Evolutionary conservation across 177 flowering plant species (phyloP).

Genomic region (Vitis hybrid): DNA sequence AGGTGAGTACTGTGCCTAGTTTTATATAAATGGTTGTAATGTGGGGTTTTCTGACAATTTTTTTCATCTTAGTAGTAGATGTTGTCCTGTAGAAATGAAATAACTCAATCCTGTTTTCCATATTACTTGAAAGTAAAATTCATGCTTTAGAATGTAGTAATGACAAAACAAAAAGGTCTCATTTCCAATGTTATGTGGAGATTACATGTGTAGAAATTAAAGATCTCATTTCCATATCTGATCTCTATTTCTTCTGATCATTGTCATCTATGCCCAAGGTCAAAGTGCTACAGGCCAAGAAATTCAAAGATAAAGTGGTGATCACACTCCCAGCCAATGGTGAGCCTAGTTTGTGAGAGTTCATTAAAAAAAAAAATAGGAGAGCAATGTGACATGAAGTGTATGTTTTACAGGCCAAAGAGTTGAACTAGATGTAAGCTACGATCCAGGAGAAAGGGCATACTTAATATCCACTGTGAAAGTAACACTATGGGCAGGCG

Average conservation of each 20-base stretch:
- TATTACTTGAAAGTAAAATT: background rate
- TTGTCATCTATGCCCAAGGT: constrained; percentile 42
- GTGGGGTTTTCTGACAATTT: background rate
- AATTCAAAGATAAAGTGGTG: constrained; percentile 55
- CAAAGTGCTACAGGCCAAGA: constrained; percentile 35
- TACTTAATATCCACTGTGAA: constrained; percentile 8
- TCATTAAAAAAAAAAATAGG: too few species aligned
- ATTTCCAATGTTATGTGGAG: background rate
- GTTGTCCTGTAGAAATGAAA: background rate
- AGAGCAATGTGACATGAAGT: background rate
- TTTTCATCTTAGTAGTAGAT: background rate
- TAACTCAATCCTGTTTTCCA: background rate
- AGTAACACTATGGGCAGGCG: constrained; percentile 21
- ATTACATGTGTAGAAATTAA: too few species aligned
- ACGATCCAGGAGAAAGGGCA: constrained; percentile 37
- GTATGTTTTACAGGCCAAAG: constrained; percentile 57
- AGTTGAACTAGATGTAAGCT: constrained; percentile 57
- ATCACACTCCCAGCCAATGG: constrained; percentile 77
- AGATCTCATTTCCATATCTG: background rate
- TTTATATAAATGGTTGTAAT: background rate
- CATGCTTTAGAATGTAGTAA: background rate
- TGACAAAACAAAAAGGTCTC: background rate
- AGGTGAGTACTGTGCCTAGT: constrained; percentile 37
- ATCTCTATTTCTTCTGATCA: background rate
- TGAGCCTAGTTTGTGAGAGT: constrained; percentile 18